Base-by-base conservation (phyloP, 306 rosid species). In the Cyamopsis tetragonoloba region DNA sequence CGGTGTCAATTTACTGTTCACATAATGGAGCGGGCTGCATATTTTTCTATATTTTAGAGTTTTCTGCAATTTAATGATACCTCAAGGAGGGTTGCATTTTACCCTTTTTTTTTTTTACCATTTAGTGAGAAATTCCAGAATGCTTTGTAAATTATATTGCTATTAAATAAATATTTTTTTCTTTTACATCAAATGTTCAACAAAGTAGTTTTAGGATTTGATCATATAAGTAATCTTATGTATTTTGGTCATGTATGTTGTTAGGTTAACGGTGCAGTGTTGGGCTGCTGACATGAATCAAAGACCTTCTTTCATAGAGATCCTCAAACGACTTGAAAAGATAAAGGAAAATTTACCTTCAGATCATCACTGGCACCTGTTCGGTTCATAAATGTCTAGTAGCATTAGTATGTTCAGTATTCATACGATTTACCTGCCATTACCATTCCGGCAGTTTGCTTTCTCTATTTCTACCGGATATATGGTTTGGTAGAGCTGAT, bases 291-390 rank as follows among this genome's bases (percentile, higher is more conserved):
- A 95, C 82, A 76, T 83, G 90, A 91, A 72, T 77, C 84, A 65
- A 65, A 90, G 99, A 71, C 99, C 99, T 27, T 65, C 91, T 35
- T 95, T 95, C 87, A 78, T 95, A 82, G 97, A 90, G 12, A 95
- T 95, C 73, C 97, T 95, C 73, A 90, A 90, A 60, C 81, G 74
- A 68, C 97, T 95, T 42, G 99, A 95, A 76, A 90, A 79, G 89
- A 68, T 83, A 32, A 95, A 95, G 79, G 97, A 86, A 72, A 75
- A 47, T 66, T 62, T 82, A 31, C 91, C 84, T 6, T 9, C 92
- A 7, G 99, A 95, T 12, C 80, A 88, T 82, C 89, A 81, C 65
- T 95, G 99, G 99, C 70, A 73, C 76, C n/a, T 90, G 80, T 90
- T 90, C 66, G 37, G 80, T 17, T 27, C 89, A 3, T 90, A 82